These are phyloP conservation scores for Vitis vinifera DNA, from an alignment of 164 flowering plant genomes.

Conservation along the genomic window DNA sequence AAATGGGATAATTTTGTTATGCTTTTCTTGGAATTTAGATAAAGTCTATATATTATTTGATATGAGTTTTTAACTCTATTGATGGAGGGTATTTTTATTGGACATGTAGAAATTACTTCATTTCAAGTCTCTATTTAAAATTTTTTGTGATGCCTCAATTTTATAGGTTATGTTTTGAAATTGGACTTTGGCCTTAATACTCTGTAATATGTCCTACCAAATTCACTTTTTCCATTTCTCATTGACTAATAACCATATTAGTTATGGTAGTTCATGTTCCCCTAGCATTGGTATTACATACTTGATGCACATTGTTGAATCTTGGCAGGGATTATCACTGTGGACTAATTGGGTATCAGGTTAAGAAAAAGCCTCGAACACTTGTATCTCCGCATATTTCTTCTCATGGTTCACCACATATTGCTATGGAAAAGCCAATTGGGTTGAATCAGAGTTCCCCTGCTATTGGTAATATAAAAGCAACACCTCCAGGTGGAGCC, in stretches of 20 bases:
- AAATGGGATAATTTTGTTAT: too few species aligned
- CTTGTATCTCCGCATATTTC: conserved; percentile 6
- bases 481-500: conserved; percentile 12
- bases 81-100: too few species aligned
- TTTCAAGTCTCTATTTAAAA: too few species aligned
- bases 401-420: neutral
- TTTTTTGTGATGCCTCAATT: too few species aligned
- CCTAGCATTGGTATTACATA: neutral
- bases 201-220: too few species aligned
- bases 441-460: conserved; percentile 16
- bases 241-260: neutral
- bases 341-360: conserved; percentile 56
- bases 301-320: conserved; percentile 2
- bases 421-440: conserved; percentile 24
- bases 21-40: too few species aligned
- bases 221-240: neutral
- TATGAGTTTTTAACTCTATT: too few species aligned
- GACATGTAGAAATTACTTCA: too few species aligned
- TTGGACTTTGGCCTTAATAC: too few species aligned
- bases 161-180: too few species aligned
- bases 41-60: too few species aligned
- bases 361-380: conserved; percentile 21
- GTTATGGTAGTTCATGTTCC: too few species aligned
- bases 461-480: conserved; percentile 12
- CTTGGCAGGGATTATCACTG: conserved; percentile 63